A percentile compares a stretch with the other conserved stretches of the same genome.
Conservation (phyloP, 768 basidiomycete genomes). For the Boletus rufocinnamomeus region DNA sequence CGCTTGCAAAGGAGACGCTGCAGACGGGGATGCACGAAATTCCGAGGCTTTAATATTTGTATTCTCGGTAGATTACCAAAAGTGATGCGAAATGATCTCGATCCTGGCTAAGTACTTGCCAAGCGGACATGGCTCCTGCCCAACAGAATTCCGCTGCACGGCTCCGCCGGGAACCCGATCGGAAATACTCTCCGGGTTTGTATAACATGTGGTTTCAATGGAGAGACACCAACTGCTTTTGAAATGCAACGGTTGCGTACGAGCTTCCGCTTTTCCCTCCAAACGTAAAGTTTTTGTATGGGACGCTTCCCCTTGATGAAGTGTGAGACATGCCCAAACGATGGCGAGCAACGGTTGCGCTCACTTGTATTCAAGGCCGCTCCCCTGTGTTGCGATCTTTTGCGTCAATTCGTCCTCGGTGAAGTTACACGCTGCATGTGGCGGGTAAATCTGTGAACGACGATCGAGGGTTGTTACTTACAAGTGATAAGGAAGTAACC, state of each 20-base stretch:
- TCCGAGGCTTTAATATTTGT: constrained; percentile 26
- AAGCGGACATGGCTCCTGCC: background rate
- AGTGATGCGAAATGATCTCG: background rate
- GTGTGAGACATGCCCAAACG: background rate
- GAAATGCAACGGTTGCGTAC: constrained; percentile 73
- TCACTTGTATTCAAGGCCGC: constrained; percentile 66
- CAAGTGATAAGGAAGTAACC: constrained; percentile 81
- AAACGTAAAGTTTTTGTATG: constrained; percentile 71
- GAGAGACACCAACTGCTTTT: constrained; percentile 31
- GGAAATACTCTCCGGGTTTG: no score
- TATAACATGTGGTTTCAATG: background rate
- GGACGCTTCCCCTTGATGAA: constrained; percentile 61
- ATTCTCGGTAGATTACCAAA: background rate
- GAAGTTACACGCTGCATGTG: constrained; percentile 71
- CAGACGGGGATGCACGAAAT: constrained; percentile 62
- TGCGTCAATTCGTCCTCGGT: constrained; percentile 72
- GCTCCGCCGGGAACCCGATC: background rate
- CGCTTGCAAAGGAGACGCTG: constrained; percentile 69
- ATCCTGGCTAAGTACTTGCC: background rate
- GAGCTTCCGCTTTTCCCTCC: constrained; percentile 76
- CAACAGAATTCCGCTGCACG: background rate
- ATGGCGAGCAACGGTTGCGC: constrained; percentile 16
- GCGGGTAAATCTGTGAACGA: background rate
- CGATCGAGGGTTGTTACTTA: constrained; percentile 37
- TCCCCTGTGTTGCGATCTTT: constrained; percentile 49